Conservation (phyloP, 345 rosid species). For the Limnanthes douglasii region DNA sequence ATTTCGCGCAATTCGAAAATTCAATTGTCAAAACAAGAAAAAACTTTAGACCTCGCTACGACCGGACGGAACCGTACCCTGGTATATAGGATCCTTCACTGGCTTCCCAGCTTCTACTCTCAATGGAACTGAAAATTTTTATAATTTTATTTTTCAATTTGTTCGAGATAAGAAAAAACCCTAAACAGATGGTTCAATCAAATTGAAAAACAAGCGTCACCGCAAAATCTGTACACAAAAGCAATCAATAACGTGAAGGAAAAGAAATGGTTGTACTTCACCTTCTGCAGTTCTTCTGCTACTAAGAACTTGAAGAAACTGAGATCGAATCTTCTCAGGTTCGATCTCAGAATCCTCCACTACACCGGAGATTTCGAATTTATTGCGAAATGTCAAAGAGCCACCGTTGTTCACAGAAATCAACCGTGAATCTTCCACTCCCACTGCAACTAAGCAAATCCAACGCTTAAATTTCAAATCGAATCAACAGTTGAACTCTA, state of each 20-base stretch:
- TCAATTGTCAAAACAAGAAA: background rate
- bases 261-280: background rate
- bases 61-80: constrained; percentile 25
- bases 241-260: background rate
- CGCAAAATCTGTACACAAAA: background rate
- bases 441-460: no score
- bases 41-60: constrained; percentile 23
- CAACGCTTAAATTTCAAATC: no score
- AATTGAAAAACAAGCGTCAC: constrained; percentile 1
- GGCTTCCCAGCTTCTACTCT: constrained; percentile 36
- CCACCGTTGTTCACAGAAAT: no score
- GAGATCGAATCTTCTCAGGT: constrained; percentile 23
- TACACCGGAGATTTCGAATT: constrained; percentile 2
- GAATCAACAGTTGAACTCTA: no score
- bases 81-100: constrained; percentile 41
- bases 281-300: constrained; percentile 42
- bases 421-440: no score
- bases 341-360: constrained; percentile 11
- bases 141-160: background rate
- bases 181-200: background rate
- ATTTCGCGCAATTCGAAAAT: background rate
- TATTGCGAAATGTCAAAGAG: no score
- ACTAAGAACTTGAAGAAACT: constrained; percentile 37
- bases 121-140: constrained; percentile 27
- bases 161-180: background rate